Evolutionary conservation across 106 monocot genomes (phyloP).

Genomic region (Dioscorea dumetorum): DNA sequence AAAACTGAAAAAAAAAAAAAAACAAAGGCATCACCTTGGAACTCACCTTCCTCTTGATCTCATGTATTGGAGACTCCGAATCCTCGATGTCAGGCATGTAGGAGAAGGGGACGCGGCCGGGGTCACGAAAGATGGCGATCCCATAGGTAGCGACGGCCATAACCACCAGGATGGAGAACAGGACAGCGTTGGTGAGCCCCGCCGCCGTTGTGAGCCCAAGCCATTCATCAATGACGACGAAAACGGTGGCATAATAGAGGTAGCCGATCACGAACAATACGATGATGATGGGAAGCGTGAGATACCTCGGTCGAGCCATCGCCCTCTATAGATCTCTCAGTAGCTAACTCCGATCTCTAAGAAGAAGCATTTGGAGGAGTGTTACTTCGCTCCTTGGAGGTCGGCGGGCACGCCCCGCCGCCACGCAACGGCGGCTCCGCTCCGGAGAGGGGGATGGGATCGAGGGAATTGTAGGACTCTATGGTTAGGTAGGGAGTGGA

Average conservation of each 20-base stretch:
- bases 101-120: slow-evolving; percentile 19
- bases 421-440: slow-evolving; percentile 1
- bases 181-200: slow-evolving; percentile 20
- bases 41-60: slow-evolving; percentile 32
- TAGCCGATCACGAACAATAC: slow-evolving; percentile 21
- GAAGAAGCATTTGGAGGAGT: neutral
- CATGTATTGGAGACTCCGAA: slow-evolving; percentile 11
- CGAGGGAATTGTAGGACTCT: too few relatives aligned
- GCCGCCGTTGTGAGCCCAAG: slow-evolving; percentile 22
- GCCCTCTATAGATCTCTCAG: neutral
- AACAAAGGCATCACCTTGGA: too few relatives aligned
- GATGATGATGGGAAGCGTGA: slow-evolving; percentile 26
- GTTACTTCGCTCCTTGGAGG: neutral
- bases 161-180: slow-evolving; percentile 13
- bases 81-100: slow-evolving; percentile 31
- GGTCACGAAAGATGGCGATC: slow-evolving; percentile 21
- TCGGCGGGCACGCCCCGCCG: neutral
- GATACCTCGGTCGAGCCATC: slow-evolving; percentile 8
- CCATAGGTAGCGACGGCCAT: slow-evolving; percentile 15
- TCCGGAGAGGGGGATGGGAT: neutral
- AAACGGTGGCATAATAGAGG: slow-evolving; percentile 29
- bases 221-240: slow-evolving; percentile 29
- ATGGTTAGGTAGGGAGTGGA: too few relatives aligned
- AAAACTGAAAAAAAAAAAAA: too few relatives aligned
- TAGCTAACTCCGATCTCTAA: neutral